Base-by-base conservation (phyloP, 352 stramenopile species). In the Globisporangium nodosum region DNA sequence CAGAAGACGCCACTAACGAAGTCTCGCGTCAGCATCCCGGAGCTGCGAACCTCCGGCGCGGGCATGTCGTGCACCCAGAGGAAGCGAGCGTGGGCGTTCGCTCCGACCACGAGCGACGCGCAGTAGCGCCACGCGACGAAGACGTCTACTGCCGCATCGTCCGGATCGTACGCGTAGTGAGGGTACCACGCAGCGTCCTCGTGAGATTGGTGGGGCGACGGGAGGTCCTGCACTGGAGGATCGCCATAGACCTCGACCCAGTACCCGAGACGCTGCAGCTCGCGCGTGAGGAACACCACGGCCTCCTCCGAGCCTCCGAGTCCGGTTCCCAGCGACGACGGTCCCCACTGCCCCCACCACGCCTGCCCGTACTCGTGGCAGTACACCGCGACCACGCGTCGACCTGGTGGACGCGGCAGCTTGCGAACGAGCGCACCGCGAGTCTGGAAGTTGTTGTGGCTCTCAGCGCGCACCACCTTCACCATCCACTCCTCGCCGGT, bases 91-190 rank as follows among this genome's bases (percentile, higher is more conserved):
- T 54, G 63, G 35, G 72, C 79, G 8, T 47, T 50, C 7, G 55
- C 47, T 1, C 71, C 81, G 12, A 96, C 49, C 0, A 74, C 70
- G 35, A 95, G 61, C 13, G 87, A 96, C 37, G 94, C 81, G 67
- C 93, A 73, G 43, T 97, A 96, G 2, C 92, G 64, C 92, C 92
- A 98, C 16, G 92, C 88, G 16, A 98, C 70, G 56, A 97, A 97
- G 37, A 97, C 68, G 56, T 97, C 86, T 3, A 92, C 70, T 21
- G 47, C 60, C 18, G 24, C 42, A 30, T 90, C 75, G 0, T 80
- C 58, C 1, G 76, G 54, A 54, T 96, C 78, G 65, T 88, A 96
- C 13, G 74, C 49, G 27, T 81, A 72, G 35, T 88, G 73, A 0
- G 85, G 81, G 54, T 92, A 92, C 83, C 82, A 96, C 0, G 65